These are phyloP conservation scores for Phytophthora hybrid DNA, from an alignment of 352 stramenopile species.

Conservation along the genomic window DNA sequence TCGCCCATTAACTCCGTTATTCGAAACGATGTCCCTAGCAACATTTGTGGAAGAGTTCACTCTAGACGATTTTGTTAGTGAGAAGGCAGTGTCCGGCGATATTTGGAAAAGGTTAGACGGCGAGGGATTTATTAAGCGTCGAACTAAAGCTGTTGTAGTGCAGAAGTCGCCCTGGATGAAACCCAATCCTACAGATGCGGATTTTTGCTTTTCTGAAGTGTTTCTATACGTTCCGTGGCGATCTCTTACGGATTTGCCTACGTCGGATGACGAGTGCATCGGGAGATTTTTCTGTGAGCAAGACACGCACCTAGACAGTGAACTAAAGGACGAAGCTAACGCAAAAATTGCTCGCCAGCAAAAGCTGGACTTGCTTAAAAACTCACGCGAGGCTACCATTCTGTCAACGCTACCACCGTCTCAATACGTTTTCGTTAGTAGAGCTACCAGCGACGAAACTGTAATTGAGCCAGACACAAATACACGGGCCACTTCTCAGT, in stretches of 20 bases:
- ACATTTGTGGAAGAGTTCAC: background rate
- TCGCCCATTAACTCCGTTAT: no score
- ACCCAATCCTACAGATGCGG: background rate
- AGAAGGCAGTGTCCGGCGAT: background rate
- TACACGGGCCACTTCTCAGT: no score
- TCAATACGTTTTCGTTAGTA: no score
- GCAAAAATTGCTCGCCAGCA: no score
- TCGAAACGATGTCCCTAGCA: background rate
- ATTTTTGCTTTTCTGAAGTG: slow-evolving; percentile 3
- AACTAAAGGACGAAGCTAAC: no score
- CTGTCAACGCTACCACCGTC: no score
- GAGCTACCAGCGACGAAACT: no score
- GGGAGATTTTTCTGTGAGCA: background rate
- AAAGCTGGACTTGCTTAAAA: no score
- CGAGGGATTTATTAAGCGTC: slow-evolving; percentile 4
- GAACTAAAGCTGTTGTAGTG: background rate
- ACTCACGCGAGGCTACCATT: no score
- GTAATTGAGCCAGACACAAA: no score
- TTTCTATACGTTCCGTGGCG: slow-evolving; percentile 1
- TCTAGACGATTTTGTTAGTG: background rate
- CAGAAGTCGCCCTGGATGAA: background rate
- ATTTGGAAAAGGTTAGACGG: background rate
- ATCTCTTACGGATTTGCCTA: background rate
- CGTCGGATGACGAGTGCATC: slow-evolving; percentile 3
- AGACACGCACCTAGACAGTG: no score